Conservation (phyloP, 768 basidiomycete genomes). For the Phallus indusiatus region DNA sequence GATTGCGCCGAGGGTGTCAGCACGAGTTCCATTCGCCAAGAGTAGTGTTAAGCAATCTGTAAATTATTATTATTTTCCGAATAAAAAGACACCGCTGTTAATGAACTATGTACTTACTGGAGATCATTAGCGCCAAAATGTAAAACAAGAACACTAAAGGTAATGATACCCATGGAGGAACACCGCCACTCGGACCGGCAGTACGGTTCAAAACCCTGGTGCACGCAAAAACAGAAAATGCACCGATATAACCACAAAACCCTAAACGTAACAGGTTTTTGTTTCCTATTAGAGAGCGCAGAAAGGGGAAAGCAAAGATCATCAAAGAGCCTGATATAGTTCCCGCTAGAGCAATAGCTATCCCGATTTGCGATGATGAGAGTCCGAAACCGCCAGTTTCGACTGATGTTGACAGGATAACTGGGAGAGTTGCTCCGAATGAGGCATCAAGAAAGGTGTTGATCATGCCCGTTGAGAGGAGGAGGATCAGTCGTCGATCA, state of each 20-base stretch:
- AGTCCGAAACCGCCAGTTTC: conserved; percentile 30
- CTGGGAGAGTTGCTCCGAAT: conserved; percentile 27
- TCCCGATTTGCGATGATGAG: conserved; percentile 29
- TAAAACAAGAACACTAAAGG: conserved; percentile 17
- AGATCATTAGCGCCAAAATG: neutral
- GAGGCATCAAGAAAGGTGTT: conserved; percentile 31
- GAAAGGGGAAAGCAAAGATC: conserved; percentile 27
- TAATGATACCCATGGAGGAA: conserved; percentile 37
- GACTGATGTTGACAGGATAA: conserved; percentile 31
- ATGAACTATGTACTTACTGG: neutral
- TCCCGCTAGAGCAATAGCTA: conserved; percentile 27
- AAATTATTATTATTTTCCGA: neutral
- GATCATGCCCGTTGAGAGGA: conserved; percentile 25
- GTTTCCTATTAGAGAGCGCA: conserved; percentile 27
- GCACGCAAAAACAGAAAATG: conserved; percentile 22
- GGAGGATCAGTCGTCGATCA: conserved; percentile 23
- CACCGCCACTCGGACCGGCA: conserved; percentile 28
- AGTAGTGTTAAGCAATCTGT: conserved; percentile 67
- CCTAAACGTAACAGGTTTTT: conserved; percentile 23
- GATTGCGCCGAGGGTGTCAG: conserved; percentile 40
- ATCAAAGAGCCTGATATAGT: conserved; percentile 30
- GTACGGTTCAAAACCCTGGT: conserved; percentile 28
- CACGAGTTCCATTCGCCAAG: conserved; percentile 54
- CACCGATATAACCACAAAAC: conserved; percentile 16
- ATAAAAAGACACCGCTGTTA: too few relatives aligned